Percentiles rank a stretch among this genome's conserved stretches.
Conservation (phyloP, 2,329 filamentous ascomycete species). For the Pseudopithomyces maydicus region DNA sequence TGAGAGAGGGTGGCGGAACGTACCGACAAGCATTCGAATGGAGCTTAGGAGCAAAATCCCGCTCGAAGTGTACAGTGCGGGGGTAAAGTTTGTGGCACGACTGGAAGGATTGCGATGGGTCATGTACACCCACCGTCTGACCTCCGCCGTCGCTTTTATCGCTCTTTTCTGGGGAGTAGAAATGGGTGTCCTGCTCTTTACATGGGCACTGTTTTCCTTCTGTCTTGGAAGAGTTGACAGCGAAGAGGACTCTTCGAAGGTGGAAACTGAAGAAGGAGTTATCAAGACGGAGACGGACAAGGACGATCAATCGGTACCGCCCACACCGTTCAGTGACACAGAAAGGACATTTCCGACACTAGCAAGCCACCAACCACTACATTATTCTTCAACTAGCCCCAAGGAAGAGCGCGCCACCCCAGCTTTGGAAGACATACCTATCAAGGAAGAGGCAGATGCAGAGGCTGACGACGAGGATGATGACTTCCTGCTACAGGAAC, state of each 20-base stretch:
- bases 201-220: constrained; percentile 64
- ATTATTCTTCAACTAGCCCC: constrained; percentile 31
- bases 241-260: constrained; percentile 18
- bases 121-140: constrained; percentile 82
- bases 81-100: constrained; percentile 72
- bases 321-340: constrained; percentile 50
- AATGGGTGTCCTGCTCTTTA: constrained; percentile 67
- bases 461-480: constrained; percentile 52
- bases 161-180: constrained; percentile 77
- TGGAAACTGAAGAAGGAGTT: constrained; percentile 15
- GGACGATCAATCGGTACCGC: constrained; percentile 11
- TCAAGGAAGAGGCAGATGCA: constrained; percentile 24
- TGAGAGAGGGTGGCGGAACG: constrained; percentile 54
- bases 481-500: constrained; percentile 48
- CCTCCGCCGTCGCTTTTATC: constrained; percentile 72
- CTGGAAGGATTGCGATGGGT: constrained; percentile 73
- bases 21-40: constrained; percentile 61
- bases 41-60: constrained; percentile 72
- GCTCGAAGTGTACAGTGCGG: constrained; percentile 77
- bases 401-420: constrained; percentile 26
- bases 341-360: constrained; percentile 56
- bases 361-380: constrained; percentile 50
- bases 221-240: constrained; percentile 33
- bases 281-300: constrained; percentile 22
- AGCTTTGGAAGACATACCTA: constrained; percentile 26